Conservation (phyloP, 2,329 filamentous ascomycete genomes). For the Albophoma yamanashiensis region DNA sequence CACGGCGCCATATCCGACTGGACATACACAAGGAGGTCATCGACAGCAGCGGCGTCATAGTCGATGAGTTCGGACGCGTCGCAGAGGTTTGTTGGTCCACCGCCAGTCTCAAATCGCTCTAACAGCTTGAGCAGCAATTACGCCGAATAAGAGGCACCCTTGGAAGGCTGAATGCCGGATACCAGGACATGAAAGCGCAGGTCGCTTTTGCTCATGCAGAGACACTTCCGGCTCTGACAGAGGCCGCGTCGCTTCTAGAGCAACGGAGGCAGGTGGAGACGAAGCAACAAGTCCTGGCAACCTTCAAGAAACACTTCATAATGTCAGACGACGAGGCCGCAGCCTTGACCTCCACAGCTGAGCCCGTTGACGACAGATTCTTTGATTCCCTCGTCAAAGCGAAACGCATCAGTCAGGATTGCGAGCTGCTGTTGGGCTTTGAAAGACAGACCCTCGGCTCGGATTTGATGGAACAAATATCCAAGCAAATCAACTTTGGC, state of each 20-base stretch:
- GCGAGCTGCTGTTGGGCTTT: conserved; percentile 77
- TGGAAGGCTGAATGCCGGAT: conserved; percentile 66
- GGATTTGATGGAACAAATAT: conserved; percentile 85
- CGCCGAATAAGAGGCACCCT: conserved; percentile 73
- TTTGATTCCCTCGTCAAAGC: conserved; percentile 68
- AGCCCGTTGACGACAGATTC: conserved; percentile 77
- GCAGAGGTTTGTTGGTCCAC: conserved; percentile 54
- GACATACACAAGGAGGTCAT: conserved; percentile 89
- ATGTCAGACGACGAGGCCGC: conserved; percentile 72
- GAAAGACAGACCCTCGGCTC: conserved; percentile 82
- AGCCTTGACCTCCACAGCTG: conserved; percentile 64
- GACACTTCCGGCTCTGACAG: conserved; percentile 63
- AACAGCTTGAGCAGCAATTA: conserved; percentile 56
- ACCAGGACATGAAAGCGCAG: conserved; percentile 68
- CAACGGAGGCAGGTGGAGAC: conserved; percentile 66
- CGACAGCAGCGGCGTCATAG: conserved; percentile 80
- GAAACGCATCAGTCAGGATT: conserved; percentile 81
- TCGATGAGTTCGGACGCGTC: conserved; percentile 79
- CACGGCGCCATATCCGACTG: conserved; percentile 66
- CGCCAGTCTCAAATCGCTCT: background rate
- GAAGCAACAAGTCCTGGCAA: conserved; percentile 67
- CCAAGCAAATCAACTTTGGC: conserved; percentile 73
- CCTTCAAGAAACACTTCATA: conserved; percentile 75
- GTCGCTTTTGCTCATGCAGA: conserved; percentile 66
- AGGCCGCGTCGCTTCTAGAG: conserved; percentile 62